Evolutionary conservation across 805 yeast genomes (phyloP), one percentile per base, ranked within the genome.

Genomic region (Pichia paraexigua): DNA sequence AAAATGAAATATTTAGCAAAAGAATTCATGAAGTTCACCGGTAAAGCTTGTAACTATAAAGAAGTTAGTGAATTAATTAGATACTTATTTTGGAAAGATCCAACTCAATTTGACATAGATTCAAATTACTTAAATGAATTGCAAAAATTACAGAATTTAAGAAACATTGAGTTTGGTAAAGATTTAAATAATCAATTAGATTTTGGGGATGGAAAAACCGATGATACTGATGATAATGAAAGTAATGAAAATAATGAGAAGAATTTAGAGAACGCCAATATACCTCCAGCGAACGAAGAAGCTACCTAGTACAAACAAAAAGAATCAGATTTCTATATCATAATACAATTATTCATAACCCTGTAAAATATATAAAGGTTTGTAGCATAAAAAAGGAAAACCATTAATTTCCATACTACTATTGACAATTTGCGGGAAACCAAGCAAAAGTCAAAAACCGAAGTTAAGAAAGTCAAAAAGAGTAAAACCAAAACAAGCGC

Each of bases 1-100:
- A 85, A 85, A 60, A 82, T 89, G 85, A 70, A 73, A 46, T 82
- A 71, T 59, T 71, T 86, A n/a, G 73, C 87, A 15, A 67, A 73
- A 40, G 90, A 85, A 60, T 70, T 85, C 51, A 74, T 77, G 49
- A 78, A 80, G 55, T 70, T 71, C 22, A 74, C 79, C 1, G 80
- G 80, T 20, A 78, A 77, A 57, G 59, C 65, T 45, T 78, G 78
- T 58, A 68, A 80, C 17, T 75, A 77, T 28, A 70, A 64, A 32
- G 83, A 80, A 55, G 75, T 86, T 53, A 76, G 83, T 48, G 80
- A 76, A 39, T 61, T 82, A 32, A 65, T 83, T 15, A 68, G 79
- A 46, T 68, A 71, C 50, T 60, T 83, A 57, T 82, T 85, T 57
- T 71, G 78, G 66, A 60, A 67, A 18, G 74, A 79, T 58, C 88